Evolutionary conservation across 2,329 filamentous ascomycete species (phyloP).

Genomic region (Fonsecaea pugnacius): DNA sequence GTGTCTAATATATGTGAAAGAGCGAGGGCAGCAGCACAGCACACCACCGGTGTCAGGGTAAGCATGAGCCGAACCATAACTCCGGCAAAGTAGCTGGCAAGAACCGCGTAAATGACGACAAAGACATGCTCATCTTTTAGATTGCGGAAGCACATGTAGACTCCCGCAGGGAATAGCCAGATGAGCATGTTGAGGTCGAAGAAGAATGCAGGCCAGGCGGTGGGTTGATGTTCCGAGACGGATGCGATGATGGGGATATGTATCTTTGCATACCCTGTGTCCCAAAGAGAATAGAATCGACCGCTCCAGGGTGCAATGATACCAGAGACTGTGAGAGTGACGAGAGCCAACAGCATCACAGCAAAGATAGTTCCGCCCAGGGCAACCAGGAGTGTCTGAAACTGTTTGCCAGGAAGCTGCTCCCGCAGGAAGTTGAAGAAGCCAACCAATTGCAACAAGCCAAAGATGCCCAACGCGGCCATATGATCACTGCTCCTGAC

Average conservation of each 20-base stretch:
- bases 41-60: conserved; percentile 93
- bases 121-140: conserved; percentile 97
- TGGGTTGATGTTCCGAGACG: conserved; percentile 99
- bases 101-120: conserved; percentile 93
- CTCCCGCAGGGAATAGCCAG: conserved; percentile 98
- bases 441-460: conserved; percentile 87
- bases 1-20: conserved; percentile 86
- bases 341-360: conserved; percentile 74
- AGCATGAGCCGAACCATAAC: conserved; percentile 99
- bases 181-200: conserved; percentile 98
- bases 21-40: conserved; percentile 87
- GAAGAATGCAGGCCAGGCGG: conserved; percentile 98
- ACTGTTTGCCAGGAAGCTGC: conserved; percentile 90
- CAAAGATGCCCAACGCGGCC: conserved; percentile 93
- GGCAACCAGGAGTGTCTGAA: conserved; percentile 82
- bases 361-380: conserved; percentile 76
- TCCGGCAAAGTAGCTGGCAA: conserved; percentile 96
- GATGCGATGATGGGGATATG: conserved; percentile 99
- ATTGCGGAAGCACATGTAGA: conserved; percentile 96
- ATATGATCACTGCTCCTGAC: conserved; percentile 98
- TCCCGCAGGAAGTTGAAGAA: conserved; percentile 88
- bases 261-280: conserved; percentile 97
- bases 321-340: conserved; percentile 79
- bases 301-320: conserved; percentile 97
- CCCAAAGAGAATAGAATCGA: conserved; percentile 99